A percentile compares a stretch with the other conserved stretches of the same genome.
These are phyloP conservation scores for Curvularia spicifera DNA, from an alignment of 2,329 filamentous ascomycete species.

Conservation along the genomic window DNA sequence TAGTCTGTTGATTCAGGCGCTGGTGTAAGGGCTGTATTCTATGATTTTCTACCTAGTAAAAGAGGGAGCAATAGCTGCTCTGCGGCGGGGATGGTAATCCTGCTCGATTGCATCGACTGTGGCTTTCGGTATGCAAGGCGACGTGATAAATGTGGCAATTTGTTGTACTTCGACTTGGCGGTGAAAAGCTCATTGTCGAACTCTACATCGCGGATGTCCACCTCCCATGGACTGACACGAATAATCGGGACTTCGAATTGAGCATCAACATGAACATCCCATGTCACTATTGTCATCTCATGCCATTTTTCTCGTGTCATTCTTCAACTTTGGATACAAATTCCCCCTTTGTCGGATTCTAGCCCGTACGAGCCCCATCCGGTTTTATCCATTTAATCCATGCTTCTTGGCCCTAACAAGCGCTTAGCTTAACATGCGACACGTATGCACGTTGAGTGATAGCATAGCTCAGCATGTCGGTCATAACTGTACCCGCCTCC, in stretches of 20 bases:
- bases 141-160: background rate
- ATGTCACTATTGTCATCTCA: background rate
- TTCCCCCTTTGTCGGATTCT: background rate
- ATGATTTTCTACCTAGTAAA: slow-evolving; percentile 3
- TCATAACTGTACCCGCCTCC: background rate
- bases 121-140: background rate
- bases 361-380: background rate
- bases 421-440: background rate
- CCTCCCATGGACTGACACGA: background rate
- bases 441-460: background rate
- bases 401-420: background rate
- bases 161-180: background rate
- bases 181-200: background rate
- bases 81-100: slow-evolving; percentile 1
- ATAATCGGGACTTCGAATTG: background rate
- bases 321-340: background rate
- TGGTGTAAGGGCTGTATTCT: slow-evolving; percentile 1
- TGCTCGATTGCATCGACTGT: background rate
- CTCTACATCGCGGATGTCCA: background rate
- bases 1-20: background rate
- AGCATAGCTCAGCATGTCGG: background rate
- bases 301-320: background rate
- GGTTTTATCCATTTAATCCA: background rate
- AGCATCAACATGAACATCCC: background rate
- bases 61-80: slow-evolving; percentile 1